Evolutionary conservation across 768 basidiomycete species (phyloP).

Genomic region (Sporobolomyces roseus): DNA sequence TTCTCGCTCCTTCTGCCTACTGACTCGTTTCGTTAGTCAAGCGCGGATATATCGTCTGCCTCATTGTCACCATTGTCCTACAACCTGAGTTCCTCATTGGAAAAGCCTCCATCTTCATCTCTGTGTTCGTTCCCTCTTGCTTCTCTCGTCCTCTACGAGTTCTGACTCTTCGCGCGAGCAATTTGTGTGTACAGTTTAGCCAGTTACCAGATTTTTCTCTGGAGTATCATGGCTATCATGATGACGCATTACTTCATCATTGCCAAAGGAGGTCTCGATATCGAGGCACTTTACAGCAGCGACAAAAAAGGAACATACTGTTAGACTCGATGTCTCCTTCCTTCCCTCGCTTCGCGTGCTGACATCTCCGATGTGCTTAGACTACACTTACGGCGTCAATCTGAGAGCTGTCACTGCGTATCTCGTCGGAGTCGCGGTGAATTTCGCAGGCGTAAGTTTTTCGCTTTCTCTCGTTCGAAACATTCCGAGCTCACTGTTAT

Average conservation of each 20-base stretch:
- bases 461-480: not conserved
- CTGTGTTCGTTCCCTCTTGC: too few species aligned
- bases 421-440: conserved; percentile 15
- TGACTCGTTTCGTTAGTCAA: too few species aligned
- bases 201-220: conserved; percentile 29
- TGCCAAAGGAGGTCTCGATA: conserved; percentile 23
- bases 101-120: conserved; percentile 42
- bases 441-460: conserved; percentile 18
- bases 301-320: conserved; percentile 19
- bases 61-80: not conserved
- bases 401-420: conserved; percentile 19
- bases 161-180: too few species aligned
- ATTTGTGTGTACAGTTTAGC: too few species aligned
- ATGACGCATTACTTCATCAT: conserved; percentile 44
- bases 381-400: conserved; percentile 22
- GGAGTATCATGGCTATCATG: conserved; percentile 41
- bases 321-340: not conserved
- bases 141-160: too few species aligned
- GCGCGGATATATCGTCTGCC: conserved; percentile 43
- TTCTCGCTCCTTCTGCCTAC: too few species aligned
- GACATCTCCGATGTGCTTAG: not conserved
- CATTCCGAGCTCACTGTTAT: not conserved
- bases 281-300: not conserved
- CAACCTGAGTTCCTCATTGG: conserved; percentile 43
- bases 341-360: not conserved